Conservation (phyloP, 768 basidiomycete genomes). For the Russula ochroleuca region DNA sequence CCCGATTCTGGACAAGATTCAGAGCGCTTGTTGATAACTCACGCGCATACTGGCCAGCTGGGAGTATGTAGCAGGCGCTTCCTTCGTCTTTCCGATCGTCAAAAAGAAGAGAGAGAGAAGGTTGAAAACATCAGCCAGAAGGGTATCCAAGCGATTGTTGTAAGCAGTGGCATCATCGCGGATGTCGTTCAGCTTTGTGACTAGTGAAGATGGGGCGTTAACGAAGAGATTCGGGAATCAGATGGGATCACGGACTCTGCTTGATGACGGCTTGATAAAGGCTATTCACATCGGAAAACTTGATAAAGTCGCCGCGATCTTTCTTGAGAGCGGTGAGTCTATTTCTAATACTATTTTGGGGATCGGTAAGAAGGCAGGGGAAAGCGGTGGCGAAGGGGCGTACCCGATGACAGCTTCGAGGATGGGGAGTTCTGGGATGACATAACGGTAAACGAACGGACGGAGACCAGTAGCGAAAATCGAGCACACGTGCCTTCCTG, state of each 20-base stretch:
- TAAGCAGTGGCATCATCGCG: conserved; percentile 70
- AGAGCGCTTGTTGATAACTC: conserved; percentile 38
- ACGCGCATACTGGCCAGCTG: conserved; percentile 96
- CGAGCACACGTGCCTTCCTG: conserved; percentile 61
- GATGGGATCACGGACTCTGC: conserved; percentile 57
- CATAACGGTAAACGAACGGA: conserved; percentile 23
- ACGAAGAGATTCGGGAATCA: background rate
- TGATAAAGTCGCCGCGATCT: conserved; percentile 88
- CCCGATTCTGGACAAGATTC: conserved; percentile 13
- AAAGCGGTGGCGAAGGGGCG: conserved; percentile 26
- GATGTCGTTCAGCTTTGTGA: conserved; percentile 88
- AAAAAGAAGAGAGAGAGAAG: conserved; percentile 96
- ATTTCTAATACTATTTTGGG: conserved; percentile 72
- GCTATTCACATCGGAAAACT: conserved; percentile 86
- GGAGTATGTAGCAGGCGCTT: conserved; percentile 92
- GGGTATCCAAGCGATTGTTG: conserved; percentile 91
- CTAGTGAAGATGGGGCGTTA: conserved; percentile 37
- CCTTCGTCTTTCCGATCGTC: conserved; percentile 93
- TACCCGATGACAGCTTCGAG: conserved; percentile 93
- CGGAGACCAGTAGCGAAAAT: conserved; percentile 27
- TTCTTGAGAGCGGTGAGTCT: conserved; percentile 92
- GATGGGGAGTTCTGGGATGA: conserved; percentile 75
- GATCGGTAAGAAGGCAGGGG: conserved; percentile 1
- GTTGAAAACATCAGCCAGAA: conserved; percentile 92
- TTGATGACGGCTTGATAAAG: conserved; percentile 92